phyloP scores from a whole-genome alignment of 257 asterid genomes.

The Voacanga thouarsii region DNA sequence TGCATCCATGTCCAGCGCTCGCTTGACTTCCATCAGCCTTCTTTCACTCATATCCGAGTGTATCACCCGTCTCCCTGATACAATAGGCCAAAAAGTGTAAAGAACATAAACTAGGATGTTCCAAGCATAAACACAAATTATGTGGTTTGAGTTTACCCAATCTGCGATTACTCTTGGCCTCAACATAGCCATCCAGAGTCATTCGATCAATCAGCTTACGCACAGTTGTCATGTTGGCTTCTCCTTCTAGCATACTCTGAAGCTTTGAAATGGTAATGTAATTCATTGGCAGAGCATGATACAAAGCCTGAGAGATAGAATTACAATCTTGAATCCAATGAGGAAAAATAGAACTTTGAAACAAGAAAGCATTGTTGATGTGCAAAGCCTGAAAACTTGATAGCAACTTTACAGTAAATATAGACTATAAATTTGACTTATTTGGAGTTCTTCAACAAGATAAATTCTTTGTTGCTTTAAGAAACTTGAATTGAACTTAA shows the following conservation, averaged over 20 bases:
- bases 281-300: slow-evolving; percentile 85
- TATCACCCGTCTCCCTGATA: slow-evolving; percentile 85
- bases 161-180: slow-evolving; percentile 67
- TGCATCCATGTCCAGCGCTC: slow-evolving; percentile 45
- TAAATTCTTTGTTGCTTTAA: background rate
- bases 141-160: slow-evolving; percentile 44
- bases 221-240: slow-evolving; percentile 54
- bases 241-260: slow-evolving; percentile 72
- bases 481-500: background rate
- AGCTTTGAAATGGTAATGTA: slow-evolving; percentile 65
- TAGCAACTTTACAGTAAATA: background rate
- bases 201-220: slow-evolving; percentile 83
- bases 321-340: background rate
- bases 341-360: background rate
- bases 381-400: background rate
- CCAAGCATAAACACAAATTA: slow-evolving; percentile 1
- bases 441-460: background rate
- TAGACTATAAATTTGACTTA: background rate
- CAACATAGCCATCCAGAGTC: slow-evolving; percentile 79
- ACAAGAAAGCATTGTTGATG: background rate
- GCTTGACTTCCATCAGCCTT: slow-evolving; percentile 69
- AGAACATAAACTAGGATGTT: slow-evolving; percentile 9
- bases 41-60: slow-evolving; percentile 73
- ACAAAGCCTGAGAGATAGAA: slow-evolving; percentile 60
- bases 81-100: slow-evolving; percentile 9